Base-by-base conservation (phyloP, 2,329 filamentous ascomycete species). In the Talaromyces piceae region DNA sequence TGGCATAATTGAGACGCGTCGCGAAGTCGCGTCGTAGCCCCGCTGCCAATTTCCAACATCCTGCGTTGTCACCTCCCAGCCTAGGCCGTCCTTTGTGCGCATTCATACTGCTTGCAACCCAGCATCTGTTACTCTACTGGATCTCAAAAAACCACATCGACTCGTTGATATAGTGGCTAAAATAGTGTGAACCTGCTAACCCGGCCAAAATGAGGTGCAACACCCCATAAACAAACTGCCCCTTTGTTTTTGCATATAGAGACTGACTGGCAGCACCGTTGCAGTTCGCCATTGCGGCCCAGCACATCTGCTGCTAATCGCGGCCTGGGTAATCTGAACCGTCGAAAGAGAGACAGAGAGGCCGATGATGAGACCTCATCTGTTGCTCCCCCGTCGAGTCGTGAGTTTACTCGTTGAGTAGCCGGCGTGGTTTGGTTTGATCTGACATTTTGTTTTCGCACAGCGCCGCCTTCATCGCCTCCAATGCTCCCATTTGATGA, bases 261-360 rank as follows among this genome's bases (percentile, higher is more conserved):
- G 11, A 43, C 23, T 43, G 5, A 30, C 51, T 41, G 8, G 51
- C 20, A 43, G 25, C n/a, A n/a, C n/a, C 27, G 20, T 16, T 45
- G 22, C 65, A 94, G 88, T 76, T 94, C 89, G 68, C 90, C 91
- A 67, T 78, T 94, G 55, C 84, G 86, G 69, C 79, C 83, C 60
- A 89, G 84, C 72, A 86, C 87, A 77, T 83, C 85, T 54, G 91
- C 90, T 58, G 89, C 84, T 61, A 95, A 95, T 71, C 83, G 88
- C 59, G 88, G 88, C 49, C 67, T 78, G 51, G 70, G 71, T 16
- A 72, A 71, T 49, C 61, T 73, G 56, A 77, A 72, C 57, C 71
- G 77, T 55, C 76, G 81, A 54, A 87, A 87, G 69, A 79, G 84
- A 61, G 75, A 77, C 30, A 77, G 83, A 70, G 83, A 86, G 60